Percentiles rank a stretch among this genome's conserved stretches.
Evolutionary conservation across 345 rosid genomes (phyloP).

Genomic region (Eucalyptus shirleyi): DNA sequence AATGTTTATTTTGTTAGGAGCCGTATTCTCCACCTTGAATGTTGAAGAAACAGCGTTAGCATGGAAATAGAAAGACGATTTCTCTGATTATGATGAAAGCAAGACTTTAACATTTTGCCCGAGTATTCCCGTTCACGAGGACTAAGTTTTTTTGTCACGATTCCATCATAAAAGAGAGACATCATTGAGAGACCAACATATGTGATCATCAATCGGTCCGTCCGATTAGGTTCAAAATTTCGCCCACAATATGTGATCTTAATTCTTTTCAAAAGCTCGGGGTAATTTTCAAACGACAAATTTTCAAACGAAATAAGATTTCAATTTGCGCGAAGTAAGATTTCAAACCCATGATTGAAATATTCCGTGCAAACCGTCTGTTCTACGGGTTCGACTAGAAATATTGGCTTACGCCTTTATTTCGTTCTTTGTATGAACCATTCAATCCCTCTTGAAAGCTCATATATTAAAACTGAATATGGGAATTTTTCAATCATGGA

Average conservation of each 20-base stretch:
- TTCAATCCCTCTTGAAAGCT: not conserved
- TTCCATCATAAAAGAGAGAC: not conserved
- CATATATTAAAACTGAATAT: not conserved
- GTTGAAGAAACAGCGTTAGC: not conserved
- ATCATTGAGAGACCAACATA: not conserved
- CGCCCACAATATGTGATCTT: not conserved
- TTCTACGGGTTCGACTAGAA: not conserved
- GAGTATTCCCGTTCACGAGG: not conserved
- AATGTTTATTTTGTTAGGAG: not conserved
- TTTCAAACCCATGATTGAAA: not conserved
- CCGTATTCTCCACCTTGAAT: not conserved
- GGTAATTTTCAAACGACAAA: not conserved
- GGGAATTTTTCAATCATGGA: not conserved
- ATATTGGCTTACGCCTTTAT: not conserved
- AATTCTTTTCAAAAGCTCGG: not conserved
- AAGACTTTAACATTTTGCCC: not conserved
- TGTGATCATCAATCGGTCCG: not conserved
- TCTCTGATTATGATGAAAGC: not conserved
- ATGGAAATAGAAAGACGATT: not conserved
- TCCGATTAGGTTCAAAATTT: not conserved
- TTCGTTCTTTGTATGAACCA: not conserved
- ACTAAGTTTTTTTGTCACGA: not conserved
- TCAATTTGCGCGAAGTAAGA: not conserved
- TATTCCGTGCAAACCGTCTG: not conserved
- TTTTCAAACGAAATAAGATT: no score